Base-by-base conservation (phyloP, 345 rosid genomes). In the Lepidium aucheri region DNA sequence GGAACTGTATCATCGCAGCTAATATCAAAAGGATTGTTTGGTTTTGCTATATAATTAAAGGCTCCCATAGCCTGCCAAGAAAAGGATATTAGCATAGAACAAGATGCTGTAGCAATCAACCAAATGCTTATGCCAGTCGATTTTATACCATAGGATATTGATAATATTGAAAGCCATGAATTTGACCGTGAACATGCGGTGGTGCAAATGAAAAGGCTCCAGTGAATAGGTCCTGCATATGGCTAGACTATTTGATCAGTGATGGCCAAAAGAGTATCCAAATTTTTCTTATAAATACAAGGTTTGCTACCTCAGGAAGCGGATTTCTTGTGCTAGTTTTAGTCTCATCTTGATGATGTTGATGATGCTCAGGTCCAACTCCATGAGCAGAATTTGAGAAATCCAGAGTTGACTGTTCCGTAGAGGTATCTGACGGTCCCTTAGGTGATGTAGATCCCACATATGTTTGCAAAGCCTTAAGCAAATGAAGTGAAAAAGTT, bases 21-120 rank as follows among this genome's bases (percentile, higher is more conserved):
- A 39, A 81, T 8, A 71, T 89, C 91, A 62, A 92, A 92, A 2
- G 93, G 98, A 64, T 89, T 92, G 55, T 80, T 57, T 39, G 88
- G 71, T 58, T 72, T 84, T 67, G 75, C 55, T 5, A 72, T 50
- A 55, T 36, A 77, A 28, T 78, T 24, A 51, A 61, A 80, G 22
- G 80, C 77, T 40, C 65, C 78, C 38, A 40, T 63, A 51, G 67
- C 76, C 95, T 92, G 84, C 50, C 30, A 75, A 52, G 36, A 59
- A 53, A 50, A 39, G 32, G 16, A 39, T 4, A 67, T 41, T 4
- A 71, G 32, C 4, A 30, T 55, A 22, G 20, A 58, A 63, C 18
- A 15, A 34, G 28, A 17, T 30, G 26, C 39, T 18, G 46, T 2
- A 50, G 36, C 38, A 56, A 43, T 33, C 44, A 17, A 49, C 40